Evolutionary conservation across 2,329 filamentous ascomycete species (phyloP), one percentile per base, ranked within the genome.

Genomic region (Paraconiothyrium sp.): DNA sequence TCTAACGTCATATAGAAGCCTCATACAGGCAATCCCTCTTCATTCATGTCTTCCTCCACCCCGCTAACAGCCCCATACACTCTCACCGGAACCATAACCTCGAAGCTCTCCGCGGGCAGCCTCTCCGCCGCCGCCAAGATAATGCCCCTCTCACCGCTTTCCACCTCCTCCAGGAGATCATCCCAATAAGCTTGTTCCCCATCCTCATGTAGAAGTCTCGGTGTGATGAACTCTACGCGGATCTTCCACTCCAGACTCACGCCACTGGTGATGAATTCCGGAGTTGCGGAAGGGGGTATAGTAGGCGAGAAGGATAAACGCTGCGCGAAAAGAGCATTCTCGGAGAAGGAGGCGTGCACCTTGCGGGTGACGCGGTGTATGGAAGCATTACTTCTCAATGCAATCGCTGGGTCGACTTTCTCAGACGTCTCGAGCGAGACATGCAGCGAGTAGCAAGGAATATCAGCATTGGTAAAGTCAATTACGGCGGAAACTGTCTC

Each of bases 181-280:
- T 78, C 71, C 54, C 70, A 73, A 1, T 61, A 61, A 1, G 62
- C 58, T 51, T 76, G 75, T 41, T 75, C 67, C 2, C 72, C 72
- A 35, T 77, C 72, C 39, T 73, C 76, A 35, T 73, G 71, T 67
- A 56, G 73, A 67, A 85, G 75, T 20, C 85, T 87, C 6, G 92
- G 90, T 6, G 94, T 94, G 30, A 97, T 93, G 79, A 99, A 99
- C 79, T 98, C 94, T 60, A 99, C 88, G 1, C 92, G 85, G 37
- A 99, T 83, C 76, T 91, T 92, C 95, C 95, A 99, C 67, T 93
- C 91, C 30, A 97, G 82, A 66, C 88, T 91, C 4, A 99, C 88
- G 1, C 94, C 94, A 63, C 89, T 97, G 0, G 95, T 99, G 50
- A 96, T 86, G 68, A 99, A 97, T 66, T 95, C 93, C 0, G 95